These are phyloP conservation scores for Geotrichum citri-aurantii DNA, from an alignment of 1,139 yeast genomes.

Conservation along the genomic window DNA sequence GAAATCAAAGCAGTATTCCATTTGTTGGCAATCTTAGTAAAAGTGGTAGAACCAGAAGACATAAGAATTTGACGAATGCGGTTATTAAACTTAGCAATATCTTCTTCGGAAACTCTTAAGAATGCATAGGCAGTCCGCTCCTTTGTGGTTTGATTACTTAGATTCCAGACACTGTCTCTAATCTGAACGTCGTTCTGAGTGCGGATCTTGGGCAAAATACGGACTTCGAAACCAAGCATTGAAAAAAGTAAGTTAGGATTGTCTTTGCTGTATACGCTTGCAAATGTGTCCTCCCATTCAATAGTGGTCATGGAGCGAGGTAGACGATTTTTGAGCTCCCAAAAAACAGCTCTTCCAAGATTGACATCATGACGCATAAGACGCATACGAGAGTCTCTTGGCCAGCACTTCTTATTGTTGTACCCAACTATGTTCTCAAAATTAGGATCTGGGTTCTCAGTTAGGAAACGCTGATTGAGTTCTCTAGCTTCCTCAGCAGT, in stretches of 20 bases:
- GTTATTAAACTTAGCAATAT: constrained; percentile 73
- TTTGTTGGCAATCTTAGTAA: constrained; percentile 87
- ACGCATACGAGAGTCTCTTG: constrained; percentile 85
- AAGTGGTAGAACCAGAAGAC: constrained; percentile 95
- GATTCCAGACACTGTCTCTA: constrained; percentile 89
- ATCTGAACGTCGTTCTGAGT: constrained; percentile 38
- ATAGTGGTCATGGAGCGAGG: constrained; percentile 70
- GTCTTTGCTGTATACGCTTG: constrained; percentile 84
- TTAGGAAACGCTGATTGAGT: constrained; percentile 64
- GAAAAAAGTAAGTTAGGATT: constrained; percentile 83
- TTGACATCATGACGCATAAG: constrained; percentile 88
- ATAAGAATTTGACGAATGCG: constrained; percentile 83
- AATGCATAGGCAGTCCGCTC: constrained; percentile 89
- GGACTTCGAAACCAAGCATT: constrained; percentile 92
- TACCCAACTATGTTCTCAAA: constrained; percentile 83
- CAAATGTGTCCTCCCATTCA: constrained; percentile 76
- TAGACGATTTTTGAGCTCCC: constrained; percentile 79
- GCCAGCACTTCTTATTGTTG: constrained; percentile 92
- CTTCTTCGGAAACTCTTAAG: constrained; percentile 75
- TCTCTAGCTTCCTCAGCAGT: constrained; percentile 67
- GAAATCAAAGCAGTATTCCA: constrained; percentile 95
- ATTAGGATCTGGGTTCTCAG: constrained; percentile 89
- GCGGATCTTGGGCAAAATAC: constrained; percentile 74
- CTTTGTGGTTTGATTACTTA: constrained; percentile 62
- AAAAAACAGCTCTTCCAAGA: constrained; percentile 83